These are phyloP conservation scores for Brassica cretica DNA, from an alignment of 345 rosid species.

Conservation along the genomic window DNA sequence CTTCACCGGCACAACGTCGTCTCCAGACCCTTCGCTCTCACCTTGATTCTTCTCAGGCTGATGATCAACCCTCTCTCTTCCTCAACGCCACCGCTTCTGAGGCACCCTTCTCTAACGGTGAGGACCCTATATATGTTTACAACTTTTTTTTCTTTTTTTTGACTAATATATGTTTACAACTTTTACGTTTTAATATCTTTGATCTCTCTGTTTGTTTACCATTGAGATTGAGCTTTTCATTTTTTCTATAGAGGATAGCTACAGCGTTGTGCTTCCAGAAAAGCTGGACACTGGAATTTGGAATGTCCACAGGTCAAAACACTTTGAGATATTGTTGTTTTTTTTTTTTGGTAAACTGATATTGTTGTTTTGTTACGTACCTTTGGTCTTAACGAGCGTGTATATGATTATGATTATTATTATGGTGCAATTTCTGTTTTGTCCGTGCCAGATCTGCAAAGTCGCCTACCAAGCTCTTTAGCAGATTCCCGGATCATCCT, in stretches of 20 bases:
- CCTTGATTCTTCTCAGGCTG: slow-evolving; percentile 41
- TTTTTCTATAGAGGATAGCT: slow-evolving; percentile 42
- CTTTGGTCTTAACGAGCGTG: background rate
- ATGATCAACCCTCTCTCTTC: slow-evolving; percentile 36
- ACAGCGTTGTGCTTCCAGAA: slow-evolving; percentile 80
- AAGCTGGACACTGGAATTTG: slow-evolving; percentile 72
- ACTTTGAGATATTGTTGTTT: background rate
- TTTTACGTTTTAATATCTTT: background rate
- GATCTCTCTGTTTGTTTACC: slow-evolving; percentile 4
- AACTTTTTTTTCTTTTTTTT: no score
- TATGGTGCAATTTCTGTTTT: background rate
- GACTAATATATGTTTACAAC: background rate
- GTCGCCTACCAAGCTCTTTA: slow-evolving; percentile 61
- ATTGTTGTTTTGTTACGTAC: background rate
- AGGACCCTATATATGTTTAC: background rate
- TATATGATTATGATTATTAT: background rate
- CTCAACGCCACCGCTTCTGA: slow-evolving; percentile 16
- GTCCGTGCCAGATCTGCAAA: slow-evolving; percentile 54
- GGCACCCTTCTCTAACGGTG: slow-evolving; percentile 48
- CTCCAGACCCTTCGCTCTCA: slow-evolving; percentile 61
- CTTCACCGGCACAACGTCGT: slow-evolving; percentile 62
- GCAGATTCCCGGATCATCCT: slow-evolving; percentile 69
- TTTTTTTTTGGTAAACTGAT: no score
- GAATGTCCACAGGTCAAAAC: slow-evolving; percentile 76
- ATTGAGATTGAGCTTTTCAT: background rate